Percentiles rank a stretch among this genome's conserved stretches.
Conservation (phyloP, 2,329 filamentous ascomycete species). For the Conoideocrella luteorostrata region DNA sequence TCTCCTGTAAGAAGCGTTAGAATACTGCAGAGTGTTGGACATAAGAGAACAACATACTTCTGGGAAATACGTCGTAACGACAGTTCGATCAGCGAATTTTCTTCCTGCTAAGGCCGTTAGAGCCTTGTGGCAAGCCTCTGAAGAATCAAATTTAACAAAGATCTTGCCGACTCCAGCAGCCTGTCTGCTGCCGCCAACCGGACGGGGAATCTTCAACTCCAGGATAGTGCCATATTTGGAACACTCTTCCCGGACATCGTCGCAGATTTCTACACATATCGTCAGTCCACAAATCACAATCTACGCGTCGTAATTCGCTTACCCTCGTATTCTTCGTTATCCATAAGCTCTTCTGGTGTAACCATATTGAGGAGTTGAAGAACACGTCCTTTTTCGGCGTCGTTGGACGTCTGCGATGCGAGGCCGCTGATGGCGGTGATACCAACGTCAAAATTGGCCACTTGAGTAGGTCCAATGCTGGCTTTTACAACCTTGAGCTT, state of each 20-base stretch:
- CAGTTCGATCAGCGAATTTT: conserved; percentile 93
- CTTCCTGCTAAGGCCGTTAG: conserved; percentile 85
- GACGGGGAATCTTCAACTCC: conserved; percentile 89
- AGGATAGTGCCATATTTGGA: conserved; percentile 79
- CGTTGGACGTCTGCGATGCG: conserved; percentile 76
- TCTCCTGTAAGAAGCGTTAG: conserved; percentile 58
- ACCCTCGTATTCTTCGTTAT: conserved; percentile 94
- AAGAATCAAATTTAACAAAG: conserved; percentile 83
- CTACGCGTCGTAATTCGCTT: conserved; percentile 20
- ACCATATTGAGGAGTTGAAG: conserved; percentile 98
- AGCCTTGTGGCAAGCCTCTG: conserved; percentile 75
- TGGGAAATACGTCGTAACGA: conserved; percentile 93
- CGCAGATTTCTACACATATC: conserved; percentile 71
- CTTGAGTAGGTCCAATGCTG: conserved; percentile 90
- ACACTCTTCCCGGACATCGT: conserved; percentile 91
- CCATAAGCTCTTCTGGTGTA: conserved; percentile 87
- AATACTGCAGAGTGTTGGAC: conserved; percentile 1
- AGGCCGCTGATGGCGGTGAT: conserved; percentile 98
- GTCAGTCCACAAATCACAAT: conserved; percentile 5
- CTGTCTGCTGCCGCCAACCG: conserved; percentile 73
- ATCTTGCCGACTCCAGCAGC: conserved; percentile 94
- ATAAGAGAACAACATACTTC: conserved; percentile 52
- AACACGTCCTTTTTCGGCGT: conserved; percentile 75
- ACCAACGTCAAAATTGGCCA: conserved; percentile 84
- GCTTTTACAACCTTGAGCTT: conserved; percentile 81